Conservation (phyloP, 345 rosid genomes). For the Adansonia digitata region DNA sequence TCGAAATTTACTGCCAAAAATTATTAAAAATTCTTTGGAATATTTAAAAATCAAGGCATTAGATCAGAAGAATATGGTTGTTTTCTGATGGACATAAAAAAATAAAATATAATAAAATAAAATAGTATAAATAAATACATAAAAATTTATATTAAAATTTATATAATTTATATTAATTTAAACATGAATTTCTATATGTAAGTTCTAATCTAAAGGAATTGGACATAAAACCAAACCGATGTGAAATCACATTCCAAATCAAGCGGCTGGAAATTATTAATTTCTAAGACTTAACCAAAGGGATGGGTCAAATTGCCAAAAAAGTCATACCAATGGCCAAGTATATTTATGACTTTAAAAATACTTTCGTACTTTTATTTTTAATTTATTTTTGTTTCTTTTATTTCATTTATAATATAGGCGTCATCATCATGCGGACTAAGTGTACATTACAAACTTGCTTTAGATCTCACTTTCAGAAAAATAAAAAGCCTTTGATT, state of each 20-base stretch:
- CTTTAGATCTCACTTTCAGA: neutral
- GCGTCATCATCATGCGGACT: neutral
- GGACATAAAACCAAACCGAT: constrained; percentile 14
- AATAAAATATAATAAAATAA: no score
- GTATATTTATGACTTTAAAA: neutral
- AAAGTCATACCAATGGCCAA: constrained; percentile 12
- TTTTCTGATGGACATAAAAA: no score
- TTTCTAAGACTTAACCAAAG: neutral
- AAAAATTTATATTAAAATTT: no score
- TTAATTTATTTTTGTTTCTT: neutral
- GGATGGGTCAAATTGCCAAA: constrained; percentile 5
- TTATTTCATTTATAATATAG: neutral
- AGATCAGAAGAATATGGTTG: no score
- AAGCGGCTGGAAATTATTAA: constrained; percentile 10
- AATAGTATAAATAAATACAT: no score
- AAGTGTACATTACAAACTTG: neutral
- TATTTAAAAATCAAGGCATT: no score
- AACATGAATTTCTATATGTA: no score
- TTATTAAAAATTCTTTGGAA: no score
- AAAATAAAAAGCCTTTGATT: neutral
- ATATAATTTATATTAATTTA: no score
- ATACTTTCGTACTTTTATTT: neutral
- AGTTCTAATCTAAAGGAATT: neutral
- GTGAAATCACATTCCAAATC: constrained; percentile 13
- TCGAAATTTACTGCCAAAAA: no score